These are phyloP conservation scores for Pyropia yezoensis DNA, from an alignment of 23 red algal species.

Conservation along the genomic window DNA sequence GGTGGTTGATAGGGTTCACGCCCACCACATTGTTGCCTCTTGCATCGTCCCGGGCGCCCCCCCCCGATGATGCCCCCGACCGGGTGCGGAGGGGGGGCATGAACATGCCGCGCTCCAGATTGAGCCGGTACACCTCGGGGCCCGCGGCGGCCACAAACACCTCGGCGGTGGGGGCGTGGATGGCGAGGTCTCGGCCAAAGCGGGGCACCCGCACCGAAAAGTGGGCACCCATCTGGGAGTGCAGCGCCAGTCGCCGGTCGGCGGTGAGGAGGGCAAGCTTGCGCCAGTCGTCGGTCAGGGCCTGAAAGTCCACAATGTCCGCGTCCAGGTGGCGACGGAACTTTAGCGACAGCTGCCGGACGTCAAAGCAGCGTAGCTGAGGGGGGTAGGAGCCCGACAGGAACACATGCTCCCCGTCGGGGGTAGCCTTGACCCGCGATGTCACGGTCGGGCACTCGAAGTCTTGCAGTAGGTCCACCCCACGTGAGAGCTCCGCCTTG, in stretches of 20 bases:
- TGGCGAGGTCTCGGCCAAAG: conserved; percentile 64
- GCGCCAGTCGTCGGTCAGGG: conserved; percentile 74
- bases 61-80: conserved; percentile 19
- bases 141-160: conserved; percentile 71
- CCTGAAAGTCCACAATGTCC: conserved; percentile 77
- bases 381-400: conserved; percentile 81
- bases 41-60: too few relatives aligned
- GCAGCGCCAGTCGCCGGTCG: conserved; percentile 66
- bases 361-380: conserved; percentile 79
- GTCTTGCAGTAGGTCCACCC: conserved; percentile 69
- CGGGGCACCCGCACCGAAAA: conserved; percentile 70
- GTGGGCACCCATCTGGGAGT: conserved; percentile 69
- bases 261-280: conserved; percentile 78
- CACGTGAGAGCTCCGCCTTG: conserved; percentile 35
- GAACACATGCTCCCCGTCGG: conserved; percentile 47
- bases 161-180: conserved; percentile 59
- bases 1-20: conserved; percentile 47
- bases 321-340: conserved; percentile 82
- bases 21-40: conserved; percentile 59
- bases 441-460: conserved; percentile 76
- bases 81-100: conserved; percentile 53
- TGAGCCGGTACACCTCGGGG: conserved; percentile 78
- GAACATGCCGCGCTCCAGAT: conserved; percentile 87
- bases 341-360: conserved; percentile 78
- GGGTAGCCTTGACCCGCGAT: conserved; percentile 33